Conservation (phyloP, 2,329 filamentous ascomycete genomes). For the Claviceps capensis region DNA sequence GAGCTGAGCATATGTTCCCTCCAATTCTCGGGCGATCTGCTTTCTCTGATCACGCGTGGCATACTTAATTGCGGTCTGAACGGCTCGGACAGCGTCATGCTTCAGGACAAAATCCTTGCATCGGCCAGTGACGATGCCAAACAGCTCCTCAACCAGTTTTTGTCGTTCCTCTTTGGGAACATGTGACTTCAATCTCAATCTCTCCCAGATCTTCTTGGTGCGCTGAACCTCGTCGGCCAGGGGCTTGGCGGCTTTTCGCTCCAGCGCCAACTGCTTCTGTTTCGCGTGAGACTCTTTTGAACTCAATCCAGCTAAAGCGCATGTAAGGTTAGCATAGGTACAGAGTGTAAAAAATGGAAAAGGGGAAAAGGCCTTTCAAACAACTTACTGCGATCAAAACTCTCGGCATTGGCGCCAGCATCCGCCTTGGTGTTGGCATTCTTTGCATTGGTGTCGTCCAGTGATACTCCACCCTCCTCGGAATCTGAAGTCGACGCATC, state of each 20-base stretch:
- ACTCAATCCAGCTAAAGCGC: constrained; percentile 21
- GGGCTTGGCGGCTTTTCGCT: constrained; percentile 86
- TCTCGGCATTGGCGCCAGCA: constrained; percentile 21
- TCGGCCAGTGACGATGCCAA: constrained; percentile 76
- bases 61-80: constrained; percentile 96
- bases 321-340: not conserved
- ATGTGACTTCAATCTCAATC: constrained; percentile 81
- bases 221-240: constrained; percentile 79
- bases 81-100: constrained; percentile 91
- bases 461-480: constrained; percentile 34
- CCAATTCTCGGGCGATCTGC: constrained; percentile 74
- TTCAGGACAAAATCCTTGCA: constrained; percentile 97
- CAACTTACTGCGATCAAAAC: constrained; percentile 28
- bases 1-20: constrained; percentile 69
- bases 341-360: not conserved
- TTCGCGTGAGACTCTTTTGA: constrained; percentile 84
- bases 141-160: constrained; percentile 76
- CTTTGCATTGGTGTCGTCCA: constrained; percentile 23
- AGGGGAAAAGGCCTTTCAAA: not conserved
- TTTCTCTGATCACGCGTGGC: constrained; percentile 71
- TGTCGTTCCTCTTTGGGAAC: constrained; percentile 82
- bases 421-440: constrained; percentile 18
- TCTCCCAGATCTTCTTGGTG: constrained; percentile 95
- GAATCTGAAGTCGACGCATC: constrained; percentile 31
- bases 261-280: constrained; percentile 75